Evolutionary conservation across 2,329 filamentous ascomycete species (phyloP), one percentile per base, ranked within the genome.

Genomic region (Diaporthe humulicola): DNA sequence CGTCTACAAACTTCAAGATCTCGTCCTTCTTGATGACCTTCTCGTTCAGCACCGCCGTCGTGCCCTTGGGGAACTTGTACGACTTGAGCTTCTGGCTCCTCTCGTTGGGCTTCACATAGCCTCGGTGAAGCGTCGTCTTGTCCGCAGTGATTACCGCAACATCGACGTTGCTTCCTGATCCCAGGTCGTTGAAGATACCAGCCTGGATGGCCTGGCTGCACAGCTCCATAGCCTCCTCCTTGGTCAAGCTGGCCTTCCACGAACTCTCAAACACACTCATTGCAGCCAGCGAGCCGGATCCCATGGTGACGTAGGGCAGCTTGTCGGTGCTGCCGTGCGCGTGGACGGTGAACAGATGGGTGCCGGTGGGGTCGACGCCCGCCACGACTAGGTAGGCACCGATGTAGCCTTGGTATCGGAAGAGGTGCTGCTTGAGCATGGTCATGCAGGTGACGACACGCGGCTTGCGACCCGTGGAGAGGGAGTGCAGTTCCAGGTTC

Each of bases 391-490:
- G 93, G 86, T 99, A 99, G 78, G 97, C 97, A 80, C 97, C 97
- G 80, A 99, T 98, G 88, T 99, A 91, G 79, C 97, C 97, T 85
- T 99, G 97, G 89, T 99, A 95, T 81, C 94, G 93, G 93, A 99
- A 99, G 77, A 99, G 94, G 85, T 99, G 97, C 88, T 99, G 97
- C 90, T 99, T 99, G 78, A 99, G 93, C 89, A 99, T 93, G 70
- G 97, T 99, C 97, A 99, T 99, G 90, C 96, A 98, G 77, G 97
- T 99, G 79, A 98, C 96, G 80, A 99, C 97, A 83, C 97, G 95
- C 76, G 97, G 96, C 86, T 97, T 95, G 84, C 97, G 96, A 85
- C 96, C 96, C 40, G 97, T 98, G 73, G 95, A 98, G 81, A 99
- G 93, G 73, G 96, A 91, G 89, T 99, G 97, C 76, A 99, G 93